Conservation (phyloP, 495 filamentous ascomycete species). For the Lophiotrema nucula region DNA sequence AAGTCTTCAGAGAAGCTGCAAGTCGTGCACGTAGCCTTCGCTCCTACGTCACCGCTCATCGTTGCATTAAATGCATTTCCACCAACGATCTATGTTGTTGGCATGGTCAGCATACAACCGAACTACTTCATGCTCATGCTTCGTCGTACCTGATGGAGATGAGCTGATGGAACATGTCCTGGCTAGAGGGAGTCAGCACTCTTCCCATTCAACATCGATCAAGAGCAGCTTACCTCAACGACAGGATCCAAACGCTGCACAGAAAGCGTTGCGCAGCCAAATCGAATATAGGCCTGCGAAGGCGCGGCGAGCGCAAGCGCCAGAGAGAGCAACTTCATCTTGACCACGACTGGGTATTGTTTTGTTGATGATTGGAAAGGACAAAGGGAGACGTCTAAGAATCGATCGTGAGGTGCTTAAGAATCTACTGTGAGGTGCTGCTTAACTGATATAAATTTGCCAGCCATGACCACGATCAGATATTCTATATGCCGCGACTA, state of each 20-base stretch:
- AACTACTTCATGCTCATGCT: no score
- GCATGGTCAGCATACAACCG: no score
- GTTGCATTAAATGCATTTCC: constrained; percentile 51
- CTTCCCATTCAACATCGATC: background rate
- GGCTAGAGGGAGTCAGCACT: constrained; percentile 11
- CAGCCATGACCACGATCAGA: background rate
- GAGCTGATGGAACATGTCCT: constrained; percentile 43
- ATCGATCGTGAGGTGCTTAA: no score
- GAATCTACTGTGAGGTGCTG: background rate
- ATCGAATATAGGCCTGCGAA: constrained; percentile 46
- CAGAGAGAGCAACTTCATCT: constrained; percentile 49
- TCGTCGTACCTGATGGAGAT: constrained; percentile 53
- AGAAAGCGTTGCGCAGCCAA: constrained; percentile 49
- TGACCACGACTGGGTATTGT: background rate
- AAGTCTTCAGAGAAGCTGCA: constrained; percentile 20
- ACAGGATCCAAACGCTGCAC: constrained; percentile 49
- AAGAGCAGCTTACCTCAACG: constrained; percentile 33
- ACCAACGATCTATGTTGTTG: constrained; percentile 50
- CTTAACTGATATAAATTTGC: background rate
- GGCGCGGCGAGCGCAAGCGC: constrained; percentile 40
- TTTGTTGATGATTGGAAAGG: no score
- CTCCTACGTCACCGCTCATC: constrained; percentile 48
- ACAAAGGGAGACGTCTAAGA: no score
- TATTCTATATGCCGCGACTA: background rate
- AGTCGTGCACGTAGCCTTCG: constrained; percentile 46